Base-by-base conservation (phyloP, 2,329 filamentous ascomycete species). In the Monosporascus cannonballus region DNA sequence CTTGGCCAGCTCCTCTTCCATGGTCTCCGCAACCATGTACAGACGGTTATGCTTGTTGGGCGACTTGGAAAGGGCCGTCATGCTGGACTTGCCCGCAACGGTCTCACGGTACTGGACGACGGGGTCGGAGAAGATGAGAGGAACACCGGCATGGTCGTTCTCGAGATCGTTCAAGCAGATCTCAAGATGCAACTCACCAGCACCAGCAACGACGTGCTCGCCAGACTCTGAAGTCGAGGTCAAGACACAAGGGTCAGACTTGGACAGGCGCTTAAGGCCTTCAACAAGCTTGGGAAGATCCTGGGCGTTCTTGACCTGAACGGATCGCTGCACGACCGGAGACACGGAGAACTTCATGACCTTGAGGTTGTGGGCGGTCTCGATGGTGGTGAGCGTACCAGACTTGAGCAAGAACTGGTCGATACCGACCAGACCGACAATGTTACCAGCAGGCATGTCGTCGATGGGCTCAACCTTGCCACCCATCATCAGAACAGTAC, bases 41-140 rank as follows among this genome's bases (percentile, higher is more conserved):
- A 99, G 84, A 91, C 94, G 93, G 85, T 99, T 99, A 89, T 99
- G 94, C 90, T 99, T 99, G 89, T 99, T 99, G 80, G 94, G 94
- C 48, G 94, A 99, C 84, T 99, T 99, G 77, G 94, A 97, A 69
- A 99, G 83, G 65, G 94, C 94, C 70, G 90, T 95, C 70, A 97
- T 97, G 84, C 86, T 90, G 52, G 94, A 97, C 72, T 85, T 85
- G 69, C 61, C 81, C 65, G 76, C 76, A 69, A 99, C 93, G 61
- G 93, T 96, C 86, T 99, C 94, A 85, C 94, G 92, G 87, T 96
- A 99, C 74, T 90, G 85, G 71, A 97, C 94, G 73, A 99, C 94
- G 63, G 94, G 94, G 81, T 97, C 94, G 71, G 92, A 96, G 76
- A 99, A 87, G 77, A 87, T 91, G 73, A 99, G 90, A 67, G 94